A percentile compares a stretch with the other conserved stretches of the same genome.
These are phyloP conservation scores for Metschnikowia henanensis DNA, from an alignment of 805 yeast species.

Conservation along the genomic window DNA sequence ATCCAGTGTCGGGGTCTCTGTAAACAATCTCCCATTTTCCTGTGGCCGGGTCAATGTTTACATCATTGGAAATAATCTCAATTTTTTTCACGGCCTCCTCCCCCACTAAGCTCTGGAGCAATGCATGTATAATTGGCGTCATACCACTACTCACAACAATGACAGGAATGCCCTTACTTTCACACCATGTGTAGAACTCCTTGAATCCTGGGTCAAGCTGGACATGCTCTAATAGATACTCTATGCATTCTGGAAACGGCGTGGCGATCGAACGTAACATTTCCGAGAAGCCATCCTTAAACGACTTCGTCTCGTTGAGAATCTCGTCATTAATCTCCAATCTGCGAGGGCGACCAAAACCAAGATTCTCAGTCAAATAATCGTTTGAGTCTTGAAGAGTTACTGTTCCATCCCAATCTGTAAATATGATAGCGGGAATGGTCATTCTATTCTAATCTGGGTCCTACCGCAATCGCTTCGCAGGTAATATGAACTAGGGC, in stretches of 20 bases:
- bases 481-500: background rate
- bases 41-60: conserved; percentile 49
- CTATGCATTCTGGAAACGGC: conserved; percentile 83
- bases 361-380: conserved; percentile 81
- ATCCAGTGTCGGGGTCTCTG: conserved; percentile 74
- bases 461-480: conserved; percentile 64
- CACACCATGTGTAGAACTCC: conserved; percentile 78
- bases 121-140: conserved; percentile 84
- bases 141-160: conserved; percentile 91
- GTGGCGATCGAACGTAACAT: conserved; percentile 81
- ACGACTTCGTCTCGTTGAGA: conserved; percentile 62
- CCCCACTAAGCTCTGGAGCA: conserved; percentile 75
- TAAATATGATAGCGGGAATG: conserved; percentile 76
- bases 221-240: conserved; percentile 60
- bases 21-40: conserved; percentile 82
- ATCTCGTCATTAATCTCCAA: conserved; percentile 68
- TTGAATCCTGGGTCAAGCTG: conserved; percentile 89
- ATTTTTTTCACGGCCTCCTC: conserved; percentile 68
- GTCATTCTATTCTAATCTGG: conserved; percentile 15
- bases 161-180: conserved; percentile 69
- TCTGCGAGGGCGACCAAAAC: conserved; percentile 76
- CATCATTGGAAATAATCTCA: conserved; percentile 82
- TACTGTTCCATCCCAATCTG: conserved; percentile 98
- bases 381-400: conserved; percentile 96
- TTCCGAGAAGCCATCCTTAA: conserved; percentile 78